Conservation (phyloP, 2,329 filamentous ascomycete genomes). For the Fusarium chaquense region DNA sequence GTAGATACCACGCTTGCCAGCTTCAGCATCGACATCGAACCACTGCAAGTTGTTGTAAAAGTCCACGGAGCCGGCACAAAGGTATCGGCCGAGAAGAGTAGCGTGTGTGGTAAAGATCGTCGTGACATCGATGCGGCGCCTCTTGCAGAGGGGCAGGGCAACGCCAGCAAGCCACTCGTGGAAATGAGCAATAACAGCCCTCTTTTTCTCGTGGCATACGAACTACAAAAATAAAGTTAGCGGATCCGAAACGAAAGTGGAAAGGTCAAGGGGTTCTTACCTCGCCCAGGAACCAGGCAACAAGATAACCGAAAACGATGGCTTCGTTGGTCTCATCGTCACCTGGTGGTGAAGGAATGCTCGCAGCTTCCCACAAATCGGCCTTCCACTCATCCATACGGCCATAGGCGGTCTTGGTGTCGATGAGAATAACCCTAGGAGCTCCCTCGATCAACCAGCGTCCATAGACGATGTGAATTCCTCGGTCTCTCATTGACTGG, state of each 20-base stretch:
- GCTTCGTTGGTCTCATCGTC: conserved; percentile 98
- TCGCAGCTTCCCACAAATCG: conserved; percentile 91
- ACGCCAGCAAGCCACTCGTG: conserved; percentile 99
- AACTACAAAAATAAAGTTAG: conserved; percentile 68
- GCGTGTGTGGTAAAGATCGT: conserved; percentile 99
- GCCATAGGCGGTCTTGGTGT: conserved; percentile 91
- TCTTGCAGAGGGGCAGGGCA: conserved; percentile 90
- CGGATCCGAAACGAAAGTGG: conserved; percentile 8
- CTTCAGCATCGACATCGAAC: conserved; percentile 96
- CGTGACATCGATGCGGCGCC: conserved; percentile 93
- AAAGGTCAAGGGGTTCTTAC: conserved; percentile 61
- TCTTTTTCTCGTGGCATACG: conserved; percentile 90
- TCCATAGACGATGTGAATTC: conserved; percentile 90
- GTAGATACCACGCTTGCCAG: conserved; percentile 97
- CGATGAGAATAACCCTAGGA: conserved; percentile 91
- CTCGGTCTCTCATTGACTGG: conserved; percentile 90
- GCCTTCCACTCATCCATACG: conserved; percentile 97
- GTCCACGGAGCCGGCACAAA: conserved; percentile 96
- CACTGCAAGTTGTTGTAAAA: conserved; percentile 99
- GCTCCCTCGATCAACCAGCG: conserved; percentile 98
- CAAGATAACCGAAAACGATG: conserved; percentile 96
- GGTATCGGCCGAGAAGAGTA: conserved; percentile 92
- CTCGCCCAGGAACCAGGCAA: conserved; percentile 98
- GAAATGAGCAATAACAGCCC: conserved; percentile 96
- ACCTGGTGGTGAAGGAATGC: conserved; percentile 91